Evolutionary conservation across 192 early-diverging fungal species (phyloP).

Genomic region (Coemansia sp.): DNA sequence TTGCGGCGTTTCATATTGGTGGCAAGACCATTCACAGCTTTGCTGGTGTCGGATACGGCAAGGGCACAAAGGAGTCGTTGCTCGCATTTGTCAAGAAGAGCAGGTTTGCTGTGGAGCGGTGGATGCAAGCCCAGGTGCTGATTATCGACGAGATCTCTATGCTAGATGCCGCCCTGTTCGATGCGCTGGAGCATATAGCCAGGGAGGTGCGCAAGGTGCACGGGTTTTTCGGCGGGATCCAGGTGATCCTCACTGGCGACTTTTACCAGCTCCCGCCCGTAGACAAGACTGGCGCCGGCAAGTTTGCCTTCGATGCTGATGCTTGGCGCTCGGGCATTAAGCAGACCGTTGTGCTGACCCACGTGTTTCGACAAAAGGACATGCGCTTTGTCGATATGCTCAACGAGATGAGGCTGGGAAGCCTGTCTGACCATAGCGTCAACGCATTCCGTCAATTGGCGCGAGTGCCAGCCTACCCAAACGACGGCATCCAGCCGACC

Average conservation of each 20-base stretch:
- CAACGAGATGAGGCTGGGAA: slow-evolving; percentile 81
- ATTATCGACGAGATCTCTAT: slow-evolving; percentile 82
- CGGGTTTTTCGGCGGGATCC: slow-evolving; percentile 74
- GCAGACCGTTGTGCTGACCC: slow-evolving; percentile 64
- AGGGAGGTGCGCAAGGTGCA: slow-evolving; percentile 44
- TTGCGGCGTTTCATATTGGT: slow-evolving; percentile 76
- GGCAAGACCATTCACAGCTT: slow-evolving; percentile 77
- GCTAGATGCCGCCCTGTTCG: slow-evolving; percentile 71
- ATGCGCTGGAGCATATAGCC: slow-evolving; percentile 69
- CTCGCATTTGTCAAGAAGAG: slow-evolving; percentile 40
- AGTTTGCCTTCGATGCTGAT: slow-evolving; percentile 66
- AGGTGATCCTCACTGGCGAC: slow-evolving; percentile 73
- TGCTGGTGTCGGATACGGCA: slow-evolving; percentile 63
- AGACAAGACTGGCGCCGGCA: slow-evolving; percentile 35
- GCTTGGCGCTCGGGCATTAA: slow-evolving; percentile 57
- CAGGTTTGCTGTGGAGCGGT: slow-evolving; percentile 52
- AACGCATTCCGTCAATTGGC: slow-evolving; percentile 52
- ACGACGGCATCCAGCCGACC: slow-evolving; percentile 64
- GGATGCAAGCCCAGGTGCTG: slow-evolving; percentile 61
- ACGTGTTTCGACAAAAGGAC: slow-evolving; percentile 87
- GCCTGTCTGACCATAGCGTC: slow-evolving; percentile 58
- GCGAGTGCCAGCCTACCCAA: slow-evolving; percentile 55
- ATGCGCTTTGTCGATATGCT: slow-evolving; percentile 74
- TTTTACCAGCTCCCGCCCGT: slow-evolving; percentile 84
- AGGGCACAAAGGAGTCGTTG: slow-evolving; percentile 19